These are phyloP conservation scores for Phytopythium sindhum DNA, from an alignment of 352 stramenopile species.

Conservation along the genomic window DNA sequence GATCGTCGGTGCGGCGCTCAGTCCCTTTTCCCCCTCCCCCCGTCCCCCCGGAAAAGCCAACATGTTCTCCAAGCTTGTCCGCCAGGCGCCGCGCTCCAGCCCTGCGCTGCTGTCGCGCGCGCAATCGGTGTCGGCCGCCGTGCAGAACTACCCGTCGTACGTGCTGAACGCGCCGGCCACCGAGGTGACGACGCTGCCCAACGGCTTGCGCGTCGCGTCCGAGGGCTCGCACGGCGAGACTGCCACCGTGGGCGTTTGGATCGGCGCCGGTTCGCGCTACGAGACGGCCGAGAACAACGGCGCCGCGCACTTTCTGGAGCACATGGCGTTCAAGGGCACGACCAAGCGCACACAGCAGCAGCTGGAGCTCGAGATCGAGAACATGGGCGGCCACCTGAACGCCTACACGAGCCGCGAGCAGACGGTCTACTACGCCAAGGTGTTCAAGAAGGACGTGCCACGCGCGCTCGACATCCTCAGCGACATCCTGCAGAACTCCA, in stretches of 20 bases:
- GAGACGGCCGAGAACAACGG: constrained; percentile 99
- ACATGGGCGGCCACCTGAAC: constrained; percentile 99
- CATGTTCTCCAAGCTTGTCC: constrained; percentile 75
- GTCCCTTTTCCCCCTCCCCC: background rate
- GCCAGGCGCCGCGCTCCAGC: constrained; percentile 25
- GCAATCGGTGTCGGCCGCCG: constrained; percentile 61
- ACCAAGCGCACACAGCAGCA: constrained; percentile 95
- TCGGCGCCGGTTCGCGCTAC: constrained; percentile 96
- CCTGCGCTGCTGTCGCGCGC: constrained; percentile 48
- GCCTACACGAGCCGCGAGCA: constrained; percentile 99
- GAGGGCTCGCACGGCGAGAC: constrained; percentile 96
- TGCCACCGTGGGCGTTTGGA: constrained; percentile 97
- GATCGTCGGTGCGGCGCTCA: background rate
- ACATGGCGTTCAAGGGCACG: constrained; percentile 99
- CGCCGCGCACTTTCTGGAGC: constrained; percentile 99
- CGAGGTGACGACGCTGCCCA: constrained; percentile 95
- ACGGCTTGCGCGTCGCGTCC: constrained; percentile 97
- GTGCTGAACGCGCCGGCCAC: constrained; percentile 93
- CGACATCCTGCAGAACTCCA: constrained; percentile 99
- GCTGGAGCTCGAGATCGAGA: constrained; percentile 99
- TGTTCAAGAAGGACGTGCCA: constrained; percentile 99
- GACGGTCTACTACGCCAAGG: constrained; percentile 99
- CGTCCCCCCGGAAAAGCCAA: constrained; percentile 6
- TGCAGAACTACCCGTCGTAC: constrained; percentile 84
- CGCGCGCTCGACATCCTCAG: constrained; percentile 98